phyloP scores from a whole-genome alignment of 306 rosid species.

The Cotoneaster glaucophyllus region DNA sequence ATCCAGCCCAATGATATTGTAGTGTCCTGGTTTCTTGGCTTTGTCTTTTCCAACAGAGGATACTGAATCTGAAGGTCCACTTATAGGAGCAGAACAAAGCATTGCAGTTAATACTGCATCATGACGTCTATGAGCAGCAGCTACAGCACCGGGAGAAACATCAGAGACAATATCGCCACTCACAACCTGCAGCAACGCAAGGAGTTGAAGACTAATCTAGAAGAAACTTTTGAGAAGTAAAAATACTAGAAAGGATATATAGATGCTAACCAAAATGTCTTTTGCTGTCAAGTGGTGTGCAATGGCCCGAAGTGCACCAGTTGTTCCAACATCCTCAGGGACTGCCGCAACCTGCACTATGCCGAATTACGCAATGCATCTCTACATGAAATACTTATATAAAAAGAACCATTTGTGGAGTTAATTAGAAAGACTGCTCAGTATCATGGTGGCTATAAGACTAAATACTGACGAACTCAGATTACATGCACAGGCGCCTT shows the following conservation, averaged over 20 bases:
- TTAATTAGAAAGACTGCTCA: not conserved
- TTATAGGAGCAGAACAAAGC: slow-evolving; percentile 86
- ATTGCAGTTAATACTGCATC: slow-evolving; percentile 90
- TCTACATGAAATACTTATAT: not conserved
- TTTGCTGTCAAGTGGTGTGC: slow-evolving; percentile 71
- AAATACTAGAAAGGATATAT: not conserved
- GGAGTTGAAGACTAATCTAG: slow-evolving; percentile 11
- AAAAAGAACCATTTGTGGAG: not conserved
- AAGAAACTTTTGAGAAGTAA: slow-evolving; percentile 11
- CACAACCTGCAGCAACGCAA: slow-evolving; percentile 66
- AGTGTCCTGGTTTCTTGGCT: slow-evolving; percentile 68
- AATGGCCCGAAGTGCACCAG: slow-evolving; percentile 89
- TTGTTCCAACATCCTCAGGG: slow-evolving; percentile 96
- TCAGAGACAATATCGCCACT: slow-evolving; percentile 97
- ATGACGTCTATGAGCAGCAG: slow-evolving; percentile 92
- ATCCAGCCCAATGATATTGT: slow-evolving; percentile 89
- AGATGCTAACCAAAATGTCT: slow-evolving; percentile 66
- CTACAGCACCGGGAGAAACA: slow-evolving; percentile 91
- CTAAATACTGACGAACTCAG: not conserved
- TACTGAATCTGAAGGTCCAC: slow-evolving; percentile 74
- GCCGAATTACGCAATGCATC: not conserved
- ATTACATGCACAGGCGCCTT: not conserved
- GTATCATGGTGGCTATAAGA: not conserved
- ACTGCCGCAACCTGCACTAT: slow-evolving; percentile 78
- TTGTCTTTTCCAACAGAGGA: slow-evolving; percentile 93